Base-by-base conservation (phyloP, 1,284 basidiomycete genomes). In the Ceratobasidium sp. region DNA sequence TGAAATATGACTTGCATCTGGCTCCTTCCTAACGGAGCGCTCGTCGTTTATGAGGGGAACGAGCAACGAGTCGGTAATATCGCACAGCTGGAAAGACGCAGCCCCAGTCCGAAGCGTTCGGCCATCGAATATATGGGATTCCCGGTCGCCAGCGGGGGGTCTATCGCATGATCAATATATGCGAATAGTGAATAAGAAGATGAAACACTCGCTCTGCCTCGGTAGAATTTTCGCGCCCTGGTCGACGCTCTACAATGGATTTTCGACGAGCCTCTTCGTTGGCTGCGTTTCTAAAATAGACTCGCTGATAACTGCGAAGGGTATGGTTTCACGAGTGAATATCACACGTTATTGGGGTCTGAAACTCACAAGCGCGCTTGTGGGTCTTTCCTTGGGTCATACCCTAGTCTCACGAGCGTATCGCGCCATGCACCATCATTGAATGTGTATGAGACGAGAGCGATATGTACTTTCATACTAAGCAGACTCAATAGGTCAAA, bases 361-460 rank as follows among this genome's bases (percentile, higher is more conserved):
- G n/a, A n/a, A n/a, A 79, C 82, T 64, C 77, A 96, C 94, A 94
- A 88, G 75, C 93, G 86, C 50, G 92, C 90, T 48, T 85, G 82
- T 0, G 84, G 83, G 75, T 93, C 86, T 74, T 84, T 84, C 59
- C 96, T 84, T 12, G 96, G 96, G 79, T 99, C 97, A 79, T 97
- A 98, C 2, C 91, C 90, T 73, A 95, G 92, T 52, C 89, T 87
- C 30, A 98, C 86, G 57, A 97, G 85, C 9, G 92, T 92, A 78
- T 98, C 96, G 64, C 94, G 86, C 91, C 93, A 98, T 1, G 96
- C 94, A 0, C 97, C 97, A 75, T 98, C 96, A 74, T 90, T 88
- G 79, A 98, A 97, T 1, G 93, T 90, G 79, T 96, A 99, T 58
- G 90, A 90, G 6, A 89, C 87, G 3, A 91, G 80, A 14, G 89